phyloP scores from a whole-genome alignment of 352 stramenopile species.

The Globisporangium recalcitrans region DNA sequence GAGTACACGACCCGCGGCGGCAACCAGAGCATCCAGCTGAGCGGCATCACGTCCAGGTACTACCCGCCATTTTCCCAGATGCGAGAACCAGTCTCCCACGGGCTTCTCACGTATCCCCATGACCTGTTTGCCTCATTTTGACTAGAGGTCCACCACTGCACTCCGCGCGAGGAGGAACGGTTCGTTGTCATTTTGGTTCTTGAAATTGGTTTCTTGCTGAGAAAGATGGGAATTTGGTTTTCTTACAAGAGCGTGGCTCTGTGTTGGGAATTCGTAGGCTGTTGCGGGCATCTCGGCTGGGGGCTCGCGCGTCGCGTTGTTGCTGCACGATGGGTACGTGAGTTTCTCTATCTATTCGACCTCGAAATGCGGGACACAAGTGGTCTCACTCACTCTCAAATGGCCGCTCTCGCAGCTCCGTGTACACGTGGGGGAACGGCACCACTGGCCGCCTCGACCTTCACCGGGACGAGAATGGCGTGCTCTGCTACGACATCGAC shows the following conservation, averaged over 20 bases:
- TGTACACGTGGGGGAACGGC: conserved; percentile 92
- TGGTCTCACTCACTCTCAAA: too few relatives aligned
- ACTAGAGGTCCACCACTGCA: conserved; percentile 52
- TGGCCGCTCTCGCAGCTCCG: conserved; percentile 22
- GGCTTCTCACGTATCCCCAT: neutral
- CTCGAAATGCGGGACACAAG: too few relatives aligned
- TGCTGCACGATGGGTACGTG: conserved; percentile 74
- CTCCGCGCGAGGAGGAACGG: conserved; percentile 47
- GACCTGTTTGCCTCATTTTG: neutral
- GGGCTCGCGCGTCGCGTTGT: conserved; percentile 70
- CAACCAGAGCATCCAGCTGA: conserved; percentile 61
- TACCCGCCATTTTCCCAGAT: neutral
- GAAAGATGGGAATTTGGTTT: neutral
- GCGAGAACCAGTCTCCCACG: neutral
- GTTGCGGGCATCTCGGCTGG: conserved; percentile 70
- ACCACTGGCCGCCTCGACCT: conserved; percentile 79
- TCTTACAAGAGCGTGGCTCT: too few relatives aligned
- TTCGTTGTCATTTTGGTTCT: too few relatives aligned
- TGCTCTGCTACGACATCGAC: conserved; percentile 61
- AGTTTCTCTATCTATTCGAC: too few relatives aligned
- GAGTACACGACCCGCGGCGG: conserved; percentile 56
- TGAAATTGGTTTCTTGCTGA: neutral
- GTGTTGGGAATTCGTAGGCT: conserved; percentile 28
- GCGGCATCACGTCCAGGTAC: conserved; percentile 75
- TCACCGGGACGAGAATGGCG: conserved; percentile 37